Conservation (phyloP, 2,329 filamentous ascomycete species). For the Taxawa tesnikishii region DNA sequence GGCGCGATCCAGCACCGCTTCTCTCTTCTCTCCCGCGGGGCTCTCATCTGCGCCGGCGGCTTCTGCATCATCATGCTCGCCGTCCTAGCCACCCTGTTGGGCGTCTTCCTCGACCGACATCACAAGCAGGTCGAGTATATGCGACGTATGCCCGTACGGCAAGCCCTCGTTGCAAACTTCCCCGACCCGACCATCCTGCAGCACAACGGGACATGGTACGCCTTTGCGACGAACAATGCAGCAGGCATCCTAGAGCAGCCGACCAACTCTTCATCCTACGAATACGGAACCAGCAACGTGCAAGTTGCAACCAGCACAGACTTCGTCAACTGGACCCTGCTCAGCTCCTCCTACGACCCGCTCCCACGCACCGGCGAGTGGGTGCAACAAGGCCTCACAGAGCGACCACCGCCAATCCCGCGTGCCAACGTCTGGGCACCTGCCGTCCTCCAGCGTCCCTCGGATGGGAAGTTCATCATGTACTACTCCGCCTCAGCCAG, state of each 20-base stretch:
- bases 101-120: conserved; percentile 7
- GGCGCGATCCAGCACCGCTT: conserved; percentile 9
- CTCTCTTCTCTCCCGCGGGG: conserved; percentile 15
- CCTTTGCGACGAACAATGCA: conserved; percentile 24
- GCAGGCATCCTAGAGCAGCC: conserved; percentile 15
- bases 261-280: conserved; percentile 6
- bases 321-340: conserved; percentile 21
- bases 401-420: conserved; percentile 10
- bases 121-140: background rate
- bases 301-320: conserved; percentile 25
- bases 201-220: conserved; percentile 22
- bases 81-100: conserved; percentile 13
- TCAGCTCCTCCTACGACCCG: conserved; percentile 15
- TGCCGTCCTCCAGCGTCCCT: conserved; percentile 14
- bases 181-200: conserved; percentile 23
- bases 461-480: conserved; percentile 18
- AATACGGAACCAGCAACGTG: conserved; percentile 18
- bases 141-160: background rate
- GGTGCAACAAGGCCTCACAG: conserved; percentile 10
- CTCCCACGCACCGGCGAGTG: conserved; percentile 16
- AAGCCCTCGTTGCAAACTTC: conserved; percentile 21
- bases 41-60: conserved; percentile 7
- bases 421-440: conserved; percentile 20
- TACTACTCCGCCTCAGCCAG: conserved; percentile 21
- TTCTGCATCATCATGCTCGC: conserved; percentile 12